Percentiles rank a stretch among this genome's conserved stretches.
phyloP scores from a whole-genome alignment of 805 yeast genomes.

The Candida berthetii region DNA sequence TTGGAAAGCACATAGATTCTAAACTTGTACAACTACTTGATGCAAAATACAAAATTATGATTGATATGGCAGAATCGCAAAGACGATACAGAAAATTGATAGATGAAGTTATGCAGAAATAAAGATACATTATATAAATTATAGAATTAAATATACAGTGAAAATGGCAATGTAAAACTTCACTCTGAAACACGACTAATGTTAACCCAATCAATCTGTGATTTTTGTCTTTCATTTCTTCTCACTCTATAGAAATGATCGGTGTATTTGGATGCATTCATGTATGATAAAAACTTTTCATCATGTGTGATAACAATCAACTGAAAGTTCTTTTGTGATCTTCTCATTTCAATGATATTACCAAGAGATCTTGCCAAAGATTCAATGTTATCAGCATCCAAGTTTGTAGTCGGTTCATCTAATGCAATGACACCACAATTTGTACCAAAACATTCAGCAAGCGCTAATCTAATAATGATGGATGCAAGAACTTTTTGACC shows the following conservation, averaged over 20 bases:
- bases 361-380: constrained; percentile 78
- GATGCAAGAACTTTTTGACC: constrained; percentile 96
- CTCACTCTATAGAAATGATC: constrained; percentile 81
- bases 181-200: constrained; percentile 27
- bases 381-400: constrained; percentile 85
- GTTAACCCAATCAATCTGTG: constrained; percentile 59
- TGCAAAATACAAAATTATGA: constrained; percentile 17
- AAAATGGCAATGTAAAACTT: not conserved
- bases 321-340: constrained; percentile 83
- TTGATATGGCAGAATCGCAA: constrained; percentile 31
- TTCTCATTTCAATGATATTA: constrained; percentile 67
- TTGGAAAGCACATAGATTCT: constrained; percentile 1
- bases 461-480: constrained; percentile 82
- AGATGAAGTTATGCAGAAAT: constrained; percentile 3
- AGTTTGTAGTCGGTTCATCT: constrained; percentile 96
- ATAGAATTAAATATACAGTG: too few relatives aligned
- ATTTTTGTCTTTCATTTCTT: constrained; percentile 76
- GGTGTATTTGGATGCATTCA: constrained; percentile 80
- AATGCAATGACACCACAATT: constrained; percentile 94
- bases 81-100: constrained; percentile 21
- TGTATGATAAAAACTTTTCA: constrained; percentile 78
- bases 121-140: not conserved
- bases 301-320: constrained; percentile 95
- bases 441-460: constrained; percentile 93
- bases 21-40: constrained; percentile 14